These are phyloP conservation scores for Panicum miliaceum DNA, from an alignment of 176 grass and related monocot species.

Conservation along the genomic window DNA sequence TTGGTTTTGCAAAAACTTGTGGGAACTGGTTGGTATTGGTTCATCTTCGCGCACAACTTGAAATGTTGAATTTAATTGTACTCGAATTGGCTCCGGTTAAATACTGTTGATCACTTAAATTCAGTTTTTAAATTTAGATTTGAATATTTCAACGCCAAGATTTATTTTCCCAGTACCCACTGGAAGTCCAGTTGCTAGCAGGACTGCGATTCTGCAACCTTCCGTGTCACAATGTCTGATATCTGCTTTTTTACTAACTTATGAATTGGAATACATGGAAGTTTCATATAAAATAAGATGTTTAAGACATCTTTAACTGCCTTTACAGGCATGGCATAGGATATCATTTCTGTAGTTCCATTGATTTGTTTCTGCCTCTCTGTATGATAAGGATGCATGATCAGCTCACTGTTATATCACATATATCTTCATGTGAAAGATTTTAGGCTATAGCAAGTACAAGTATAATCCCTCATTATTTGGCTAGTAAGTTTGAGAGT, in stretches of 20 bases:
- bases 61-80: neutral
- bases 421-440: neutral
- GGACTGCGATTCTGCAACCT: neutral
- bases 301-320: neutral
- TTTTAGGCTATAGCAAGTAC: neutral
- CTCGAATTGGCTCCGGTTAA: neutral
- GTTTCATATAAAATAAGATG: neutral
- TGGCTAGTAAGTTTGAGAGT: neutral
- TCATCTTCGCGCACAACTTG: neutral
- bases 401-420: neutral
- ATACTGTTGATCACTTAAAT: neutral
- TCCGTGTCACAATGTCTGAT: neutral
- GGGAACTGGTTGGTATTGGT: neutral
- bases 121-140: neutral
- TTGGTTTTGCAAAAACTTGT: constrained; percentile 10
- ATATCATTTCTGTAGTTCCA: neutral
- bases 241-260: neutral
- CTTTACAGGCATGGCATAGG: neutral
- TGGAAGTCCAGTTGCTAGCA: neutral
- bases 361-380: neutral
- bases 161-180: neutral
- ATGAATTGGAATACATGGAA: neutral
- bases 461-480: neutral
- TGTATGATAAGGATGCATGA: neutral
- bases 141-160: neutral